A percentile compares a stretch with the other conserved stretches of the same genome.
phyloP scores from a whole-genome alignment of 208 protist genomes.

The Tetramitus jugosus region DNA sequence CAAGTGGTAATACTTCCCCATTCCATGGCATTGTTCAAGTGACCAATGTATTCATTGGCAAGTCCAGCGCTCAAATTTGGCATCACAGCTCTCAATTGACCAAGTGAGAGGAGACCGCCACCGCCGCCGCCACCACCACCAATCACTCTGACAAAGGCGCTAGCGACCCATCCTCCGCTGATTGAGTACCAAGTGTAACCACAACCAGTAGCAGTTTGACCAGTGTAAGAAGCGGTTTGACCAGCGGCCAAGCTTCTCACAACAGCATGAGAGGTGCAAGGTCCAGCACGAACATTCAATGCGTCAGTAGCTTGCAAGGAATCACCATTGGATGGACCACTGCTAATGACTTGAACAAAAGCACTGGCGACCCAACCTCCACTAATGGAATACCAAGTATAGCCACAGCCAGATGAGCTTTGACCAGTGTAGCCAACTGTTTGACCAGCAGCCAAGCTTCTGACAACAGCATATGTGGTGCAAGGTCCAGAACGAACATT shows the following conservation, averaged over 20 bases:
- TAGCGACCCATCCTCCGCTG: not conserved
- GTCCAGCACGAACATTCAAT: not conserved
- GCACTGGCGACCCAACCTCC: not conserved
- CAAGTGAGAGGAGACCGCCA: not conserved
- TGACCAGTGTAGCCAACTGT: not conserved
- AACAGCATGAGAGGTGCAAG: not conserved
- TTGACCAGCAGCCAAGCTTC: not conserved
- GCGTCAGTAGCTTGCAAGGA: not conserved
- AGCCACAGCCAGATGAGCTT: not conserved
- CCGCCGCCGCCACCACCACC: not conserved
- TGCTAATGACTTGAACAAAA: not conserved
- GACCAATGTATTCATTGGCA: not conserved
- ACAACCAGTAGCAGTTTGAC: not conserved
- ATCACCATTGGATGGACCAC: not conserved
- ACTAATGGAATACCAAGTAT: too few species aligned
- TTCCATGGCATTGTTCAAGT: not conserved
- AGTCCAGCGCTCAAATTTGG: not conserved
- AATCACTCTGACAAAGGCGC: not conserved
- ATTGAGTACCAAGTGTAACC: not conserved
- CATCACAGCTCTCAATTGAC: too few species aligned
- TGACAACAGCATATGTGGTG: not conserved
- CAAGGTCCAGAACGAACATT: not conserved
- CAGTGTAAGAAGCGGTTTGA: not conserved
- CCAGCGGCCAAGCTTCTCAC: not conserved
- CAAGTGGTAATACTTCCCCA: not conserved